Evolutionary conservation across 2,329 filamentous ascomycete genomes (phyloP).

Genomic region (Penicillium sp.): DNA sequence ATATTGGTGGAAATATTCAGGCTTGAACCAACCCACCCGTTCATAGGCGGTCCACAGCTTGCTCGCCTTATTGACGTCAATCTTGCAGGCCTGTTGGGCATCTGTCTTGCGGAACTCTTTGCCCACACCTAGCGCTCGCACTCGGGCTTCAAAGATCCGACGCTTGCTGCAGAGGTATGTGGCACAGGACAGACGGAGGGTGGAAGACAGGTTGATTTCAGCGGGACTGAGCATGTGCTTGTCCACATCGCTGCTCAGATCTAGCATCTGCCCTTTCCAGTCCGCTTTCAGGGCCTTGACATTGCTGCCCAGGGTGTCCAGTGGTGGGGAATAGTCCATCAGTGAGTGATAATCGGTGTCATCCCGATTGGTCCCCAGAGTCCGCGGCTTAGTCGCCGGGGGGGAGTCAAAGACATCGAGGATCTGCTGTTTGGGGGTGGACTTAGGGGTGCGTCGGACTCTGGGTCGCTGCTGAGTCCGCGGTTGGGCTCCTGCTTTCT

Average conservation of each 20-base stretch:
- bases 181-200: constrained; percentile 78
- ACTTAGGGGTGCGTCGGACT: constrained; percentile 43
- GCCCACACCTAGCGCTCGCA: constrained; percentile 64
- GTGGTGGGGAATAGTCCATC: constrained; percentile 71
- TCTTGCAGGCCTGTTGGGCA: constrained; percentile 94
- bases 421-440: constrained; percentile 42
- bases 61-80: constrained; percentile 96
- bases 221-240: constrained; percentile 72
- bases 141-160: constrained; percentile 78
- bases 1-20: constrained; percentile 51
- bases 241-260: constrained; percentile 72
- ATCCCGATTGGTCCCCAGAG: constrained; percentile 66
- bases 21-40: constrained; percentile 78
- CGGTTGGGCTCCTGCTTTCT: constrained; percentile 27
- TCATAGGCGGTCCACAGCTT: constrained; percentile 90
- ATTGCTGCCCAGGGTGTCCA: constrained; percentile 65
- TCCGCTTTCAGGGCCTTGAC: constrained; percentile 77
- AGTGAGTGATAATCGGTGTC: constrained; percentile 78
- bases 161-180: constrained; percentile 93
- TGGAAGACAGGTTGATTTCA: constrained; percentile 74
- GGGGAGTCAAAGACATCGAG: constrained; percentile 40
- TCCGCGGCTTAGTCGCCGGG: constrained; percentile 43
- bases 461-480: constrained; percentile 36
- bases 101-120: constrained; percentile 95
- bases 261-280: constrained; percentile 80